phyloP scores from a whole-genome alignment of 352 stramenopile genomes.

The Globisporangium splendens region DNA sequence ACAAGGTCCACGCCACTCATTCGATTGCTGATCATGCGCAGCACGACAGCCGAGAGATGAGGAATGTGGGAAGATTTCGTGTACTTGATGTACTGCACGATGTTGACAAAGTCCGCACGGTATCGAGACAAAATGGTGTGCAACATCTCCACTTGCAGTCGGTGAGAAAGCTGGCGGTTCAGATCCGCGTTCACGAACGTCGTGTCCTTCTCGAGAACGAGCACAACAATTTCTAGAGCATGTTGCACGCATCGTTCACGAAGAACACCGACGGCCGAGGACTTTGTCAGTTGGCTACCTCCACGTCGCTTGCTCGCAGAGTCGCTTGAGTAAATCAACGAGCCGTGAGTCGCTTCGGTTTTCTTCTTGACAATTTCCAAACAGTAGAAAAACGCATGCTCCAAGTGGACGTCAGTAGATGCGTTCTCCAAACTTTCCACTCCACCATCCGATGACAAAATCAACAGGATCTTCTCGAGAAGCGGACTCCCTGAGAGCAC shows the following conservation, averaged over 20 bases:
- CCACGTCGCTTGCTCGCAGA: slow-evolving; percentile 35
- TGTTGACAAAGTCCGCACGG: slow-evolving; percentile 69
- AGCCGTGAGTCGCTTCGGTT: slow-evolving; percentile 63
- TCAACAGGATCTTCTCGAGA: slow-evolving; percentile 65
- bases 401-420: slow-evolving; percentile 65
- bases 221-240: slow-evolving; percentile 70
- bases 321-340: slow-evolving; percentile 61
- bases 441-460: slow-evolving; percentile 64
- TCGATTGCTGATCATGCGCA: slow-evolving; percentile 64
- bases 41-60: slow-evolving; percentile 61
- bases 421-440: slow-evolving; percentile 74
- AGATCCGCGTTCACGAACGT: slow-evolving; percentile 62
- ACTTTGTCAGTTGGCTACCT: slow-evolving; percentile 51
- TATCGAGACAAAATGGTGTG: slow-evolving; percentile 73
- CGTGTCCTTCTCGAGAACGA: slow-evolving; percentile 68
- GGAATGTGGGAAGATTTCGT: slow-evolving; percentile 71
- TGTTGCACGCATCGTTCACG: slow-evolving; percentile 73
- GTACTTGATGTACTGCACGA: slow-evolving; percentile 85
- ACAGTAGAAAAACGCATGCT: slow-evolving; percentile 83
- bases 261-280: slow-evolving; percentile 36
- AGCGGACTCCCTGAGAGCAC: slow-evolving; percentile 65
- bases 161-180: slow-evolving; percentile 50
- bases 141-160: slow-evolving; percentile 72
- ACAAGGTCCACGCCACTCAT: slow-evolving; percentile 60
- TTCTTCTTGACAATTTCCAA: slow-evolving; percentile 75